These are phyloP conservation scores for Plantago rigida DNA, from an alignment of 305 asterid genomes.

Conservation along the genomic window DNA sequence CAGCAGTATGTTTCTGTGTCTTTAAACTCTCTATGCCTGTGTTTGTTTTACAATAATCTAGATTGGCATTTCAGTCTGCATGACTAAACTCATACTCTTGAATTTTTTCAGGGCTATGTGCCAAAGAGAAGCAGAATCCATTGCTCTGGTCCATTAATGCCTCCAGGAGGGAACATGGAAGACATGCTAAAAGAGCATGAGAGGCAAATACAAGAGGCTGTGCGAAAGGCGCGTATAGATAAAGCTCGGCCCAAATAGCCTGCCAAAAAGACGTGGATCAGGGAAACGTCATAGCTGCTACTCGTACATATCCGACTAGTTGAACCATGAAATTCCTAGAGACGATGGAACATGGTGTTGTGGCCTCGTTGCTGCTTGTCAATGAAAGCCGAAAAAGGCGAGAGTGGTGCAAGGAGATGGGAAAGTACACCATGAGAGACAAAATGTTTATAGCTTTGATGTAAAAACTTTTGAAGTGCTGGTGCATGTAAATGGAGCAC, in stretches of 20 bases:
- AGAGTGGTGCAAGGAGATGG: slow-evolving; percentile 3
- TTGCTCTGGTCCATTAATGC: slow-evolving; percentile 79
- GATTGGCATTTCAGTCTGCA: no score
- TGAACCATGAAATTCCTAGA: slow-evolving; percentile 1
- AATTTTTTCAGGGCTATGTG: slow-evolving; percentile 42
- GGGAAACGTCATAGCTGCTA: no score
- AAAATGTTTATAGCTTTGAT: background rate
- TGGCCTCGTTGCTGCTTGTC: slow-evolving; percentile 16
- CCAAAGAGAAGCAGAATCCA: slow-evolving; percentile 58
- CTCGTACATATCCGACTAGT: no score
- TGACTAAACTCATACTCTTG: background rate
- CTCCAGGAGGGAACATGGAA: slow-evolving; percentile 94
- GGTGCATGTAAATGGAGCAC: background rate
- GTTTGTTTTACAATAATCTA: no score
- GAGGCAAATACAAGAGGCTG: slow-evolving; percentile 78
- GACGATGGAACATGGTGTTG: slow-evolving; percentile 17
- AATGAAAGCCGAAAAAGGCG: slow-evolving; percentile 7
- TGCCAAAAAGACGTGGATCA: slow-evolving; percentile 21
- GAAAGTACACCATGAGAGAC: no score
- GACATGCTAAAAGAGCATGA: slow-evolving; percentile 89
- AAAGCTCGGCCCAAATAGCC: slow-evolving; percentile 39
- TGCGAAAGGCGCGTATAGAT: slow-evolving; percentile 63
- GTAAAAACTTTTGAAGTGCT: background rate
- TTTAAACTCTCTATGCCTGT: slow-evolving; percentile 4
- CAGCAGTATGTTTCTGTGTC: slow-evolving; percentile 35